A percentile compares a stretch with the other conserved stretches of the same genome.
Conservation (phyloP, 164 flowering plant genomes). For the Liriodendron chinense region DNA sequence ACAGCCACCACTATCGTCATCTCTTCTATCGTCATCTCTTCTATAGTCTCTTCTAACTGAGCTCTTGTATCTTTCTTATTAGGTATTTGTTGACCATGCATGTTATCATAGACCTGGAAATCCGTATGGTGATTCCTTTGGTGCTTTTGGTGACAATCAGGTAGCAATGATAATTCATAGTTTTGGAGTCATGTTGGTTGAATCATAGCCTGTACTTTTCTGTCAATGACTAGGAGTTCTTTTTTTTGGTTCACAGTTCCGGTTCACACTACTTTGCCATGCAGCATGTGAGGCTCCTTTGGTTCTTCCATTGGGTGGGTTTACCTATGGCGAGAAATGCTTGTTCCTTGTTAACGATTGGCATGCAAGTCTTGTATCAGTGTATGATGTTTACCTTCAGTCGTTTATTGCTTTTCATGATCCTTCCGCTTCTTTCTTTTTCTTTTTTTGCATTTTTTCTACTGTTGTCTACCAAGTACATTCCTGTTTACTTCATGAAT, state of each 20-base stretch:
- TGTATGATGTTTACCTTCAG: slow-evolving; percentile 40
- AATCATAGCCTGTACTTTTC: not conserved
- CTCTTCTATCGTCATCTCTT: not conserved
- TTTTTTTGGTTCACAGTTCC: slow-evolving; percentile 55
- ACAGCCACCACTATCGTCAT: not conserved
- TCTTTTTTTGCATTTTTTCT: not conserved
- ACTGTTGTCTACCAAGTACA: not conserved
- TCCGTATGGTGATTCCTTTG: slow-evolving; percentile 82
- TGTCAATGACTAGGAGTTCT: not conserved
- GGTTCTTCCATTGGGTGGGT: slow-evolving; percentile 90
- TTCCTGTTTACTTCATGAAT: not conserved
- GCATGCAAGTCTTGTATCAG: slow-evolving; percentile 96
- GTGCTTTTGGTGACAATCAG: slow-evolving; percentile 98
- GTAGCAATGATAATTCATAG: slow-evolving; percentile 29
- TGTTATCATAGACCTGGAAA: slow-evolving; percentile 89
- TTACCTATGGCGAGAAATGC: slow-evolving; percentile 85
- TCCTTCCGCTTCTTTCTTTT: not conserved
- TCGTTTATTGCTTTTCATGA: too few species aligned
- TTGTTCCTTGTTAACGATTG: slow-evolving; percentile 92
- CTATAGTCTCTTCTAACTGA: not conserved
- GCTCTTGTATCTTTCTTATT: slow-evolving; percentile 2
- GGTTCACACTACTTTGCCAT: slow-evolving; percentile 87
- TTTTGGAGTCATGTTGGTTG: not conserved
- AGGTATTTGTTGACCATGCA: slow-evolving; percentile 95
- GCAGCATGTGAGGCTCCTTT: slow-evolving; percentile 99